phyloP scores from a whole-genome alignment of 257 asterid genomes.

The Solanum etuberosum region DNA sequence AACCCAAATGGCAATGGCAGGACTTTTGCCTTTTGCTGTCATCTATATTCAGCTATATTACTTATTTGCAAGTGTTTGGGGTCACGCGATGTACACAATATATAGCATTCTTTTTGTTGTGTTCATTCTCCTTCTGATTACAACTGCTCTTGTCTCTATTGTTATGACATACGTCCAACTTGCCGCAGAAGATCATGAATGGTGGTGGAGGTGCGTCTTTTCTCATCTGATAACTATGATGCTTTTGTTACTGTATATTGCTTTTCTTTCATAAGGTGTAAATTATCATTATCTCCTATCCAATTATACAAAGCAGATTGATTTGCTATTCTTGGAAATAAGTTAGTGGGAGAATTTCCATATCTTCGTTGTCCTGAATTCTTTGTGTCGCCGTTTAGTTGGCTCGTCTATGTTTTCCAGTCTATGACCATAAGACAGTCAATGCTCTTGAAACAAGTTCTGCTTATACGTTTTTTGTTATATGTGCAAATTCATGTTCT shows the following conservation, averaged over 20 bases:
- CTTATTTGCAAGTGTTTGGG: conserved; percentile 13
- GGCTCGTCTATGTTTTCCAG: not conserved
- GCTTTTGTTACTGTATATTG: not conserved
- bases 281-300: not conserved
- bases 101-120: conserved; percentile 1
- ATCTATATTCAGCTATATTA: conserved; percentile 6
- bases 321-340: not conserved
- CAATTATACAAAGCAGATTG: not conserved
- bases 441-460: not conserved
- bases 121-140: conserved; percentile 2
- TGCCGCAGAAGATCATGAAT: conserved; percentile 6
- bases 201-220: conserved; percentile 16
- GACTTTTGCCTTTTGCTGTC: conserved; percentile 8
- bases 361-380: not conserved
- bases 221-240: not conserved
- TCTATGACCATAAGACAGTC: not conserved
- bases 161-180: conserved; percentile 9
- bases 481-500: no score
- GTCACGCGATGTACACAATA: conserved; percentile 6
- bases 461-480: not conserved
- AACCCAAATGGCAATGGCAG: conserved; percentile 15
- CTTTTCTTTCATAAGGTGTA: not conserved
- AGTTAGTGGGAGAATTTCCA: not conserved
- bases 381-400: not conserved
- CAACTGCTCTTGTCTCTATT: conserved; percentile 5